Evolutionary conservation across 2,329 filamentous ascomycete species (phyloP), one percentile per base, ranked within the genome.

Genomic region (Knoxdaviesia capensis): DNA sequence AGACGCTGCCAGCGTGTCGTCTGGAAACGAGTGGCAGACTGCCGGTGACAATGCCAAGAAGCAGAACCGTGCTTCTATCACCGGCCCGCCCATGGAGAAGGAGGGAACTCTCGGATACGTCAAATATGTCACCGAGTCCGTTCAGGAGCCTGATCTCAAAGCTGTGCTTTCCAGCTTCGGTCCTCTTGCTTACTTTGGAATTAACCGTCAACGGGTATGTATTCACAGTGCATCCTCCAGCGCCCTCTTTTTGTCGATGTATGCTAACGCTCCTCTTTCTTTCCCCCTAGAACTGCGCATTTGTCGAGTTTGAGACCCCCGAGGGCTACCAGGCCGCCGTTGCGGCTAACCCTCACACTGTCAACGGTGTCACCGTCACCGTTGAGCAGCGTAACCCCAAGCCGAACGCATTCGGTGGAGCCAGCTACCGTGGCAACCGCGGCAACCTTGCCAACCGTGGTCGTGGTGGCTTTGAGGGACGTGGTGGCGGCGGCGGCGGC

Each of bases 71-170:
- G 73, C 72, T 41, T 73, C 77, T 43, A 67, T 74, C 51, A 66
- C 74, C 43, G 66, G 65, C 41, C 59, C 67, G 30, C 59, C 63
- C n/a, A 56, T 63, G 39, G 81, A 87, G 53, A 80, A 84, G 53
- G 80, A 88, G 48, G 74, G 74, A 47, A 78, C 78, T 42, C 73
- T 86, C 50, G 90, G 81, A 20, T 96, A 94, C 60, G 85, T 98
- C 60, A 94, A 94, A 68, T 93, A 88, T 52, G 88, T 96, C 40
- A 88, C 78, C 40, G 86, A 93, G 33, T 87, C 86, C 62, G 78
- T 98, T 41, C 73, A 83, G 55, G 71, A 77, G 9, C 72, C 75
- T 36, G 74, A 84, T 39, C 67, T 98, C 45, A 79, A 71, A 58
- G 67, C 69, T 42, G 70, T 74, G 42, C 66, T 98, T 41, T 68